phyloP scores from a whole-genome alignment of 2,329 filamentous ascomycete species.

The Gaeumannomyces sp. region DNA sequence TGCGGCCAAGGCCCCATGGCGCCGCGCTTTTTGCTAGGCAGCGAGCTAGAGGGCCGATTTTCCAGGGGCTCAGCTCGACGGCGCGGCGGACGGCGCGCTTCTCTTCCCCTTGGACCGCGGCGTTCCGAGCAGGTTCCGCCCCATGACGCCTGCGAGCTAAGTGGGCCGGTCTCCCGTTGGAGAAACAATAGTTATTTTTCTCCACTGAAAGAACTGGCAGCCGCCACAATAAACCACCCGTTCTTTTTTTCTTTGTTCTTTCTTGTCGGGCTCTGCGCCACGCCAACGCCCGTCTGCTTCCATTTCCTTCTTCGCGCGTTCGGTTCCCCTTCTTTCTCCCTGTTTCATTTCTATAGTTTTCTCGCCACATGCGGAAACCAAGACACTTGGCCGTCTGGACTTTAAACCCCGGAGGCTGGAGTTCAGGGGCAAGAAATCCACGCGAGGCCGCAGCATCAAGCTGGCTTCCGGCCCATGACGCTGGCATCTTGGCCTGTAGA shows the following conservation, averaged over 20 bases:
- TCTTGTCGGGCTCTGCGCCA: not conserved
- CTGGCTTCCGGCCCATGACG: too few species aligned
- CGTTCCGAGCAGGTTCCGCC: not conserved
- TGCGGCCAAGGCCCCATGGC: not conserved
- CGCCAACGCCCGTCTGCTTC: not conserved
- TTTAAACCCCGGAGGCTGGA: too few species aligned
- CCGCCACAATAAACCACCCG: too few species aligned
- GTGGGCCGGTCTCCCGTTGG: not conserved
- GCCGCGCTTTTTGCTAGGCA: not conserved
- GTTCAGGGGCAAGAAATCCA: too few species aligned
- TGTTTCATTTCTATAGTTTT: not conserved
- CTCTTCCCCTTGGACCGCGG: not conserved
- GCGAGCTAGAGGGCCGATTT: not conserved
- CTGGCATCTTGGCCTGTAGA: too few species aligned
- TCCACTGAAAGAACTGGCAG: too few species aligned
- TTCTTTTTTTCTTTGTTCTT: not conserved
- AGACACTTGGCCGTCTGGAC: not conserved
- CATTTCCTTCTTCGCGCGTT: not conserved
- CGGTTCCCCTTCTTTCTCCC: too few species aligned
- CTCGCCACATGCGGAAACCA: not conserved
- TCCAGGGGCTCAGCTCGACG: not conserved
- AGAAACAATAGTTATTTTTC: not conserved
- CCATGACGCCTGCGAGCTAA: not conserved
- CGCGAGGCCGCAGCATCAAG: too few species aligned
- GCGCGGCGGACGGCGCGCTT: not conserved